Evolutionary conservation across 805 yeast species (phyloP), one percentile per base, ranked within the genome.

Genomic region (Metschnikowia baotianmanensis): DNA sequence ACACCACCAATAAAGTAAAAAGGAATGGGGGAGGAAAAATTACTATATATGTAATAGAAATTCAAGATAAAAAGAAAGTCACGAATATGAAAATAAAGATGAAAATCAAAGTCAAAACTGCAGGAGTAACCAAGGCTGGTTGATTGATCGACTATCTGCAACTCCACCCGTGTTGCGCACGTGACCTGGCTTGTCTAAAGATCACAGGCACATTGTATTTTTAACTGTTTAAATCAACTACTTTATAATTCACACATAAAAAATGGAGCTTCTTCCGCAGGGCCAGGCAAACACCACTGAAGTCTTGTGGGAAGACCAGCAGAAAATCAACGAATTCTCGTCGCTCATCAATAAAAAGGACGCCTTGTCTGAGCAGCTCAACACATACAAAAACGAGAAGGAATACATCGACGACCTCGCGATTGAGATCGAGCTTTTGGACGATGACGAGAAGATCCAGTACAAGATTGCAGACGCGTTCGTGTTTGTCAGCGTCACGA

Each of bases 381-480:
- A 68, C 16, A 63, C 65, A 40, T 67, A 72, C 46, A 69, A 73
- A 51, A 76, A 78, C 45, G 96, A 88, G 53, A 86, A 88, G 51
- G 97, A 89, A 56, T 87, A 86, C 54, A 66, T 91, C 22, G 96
- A 88, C 51, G 98, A 91, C 57, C 81, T 88, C 24, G 70, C 86
- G 6, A 56, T 87, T 56, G 99, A 91, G 57, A 71, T 91, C 30
- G 98, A 91, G 62, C 74, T 93, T 32, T 64, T 88, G 22, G 98
- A 91, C 47, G 76, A 71, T 51, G 89, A 82, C 40, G 89, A 83
- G 31, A 64, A 72, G 42, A 65, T 83, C 7, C 83, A 82, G 51
- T 91, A 88, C 63, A 84, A 83, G 51, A 65, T 91, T 13, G 97
- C 97, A 5, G 95, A 86, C 41, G 69, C 74, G 5, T 89, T 91